phyloP scores from a whole-genome alignment of 2,329 filamentous ascomycete genomes.

The Arthrinium phaeospermum region DNA sequence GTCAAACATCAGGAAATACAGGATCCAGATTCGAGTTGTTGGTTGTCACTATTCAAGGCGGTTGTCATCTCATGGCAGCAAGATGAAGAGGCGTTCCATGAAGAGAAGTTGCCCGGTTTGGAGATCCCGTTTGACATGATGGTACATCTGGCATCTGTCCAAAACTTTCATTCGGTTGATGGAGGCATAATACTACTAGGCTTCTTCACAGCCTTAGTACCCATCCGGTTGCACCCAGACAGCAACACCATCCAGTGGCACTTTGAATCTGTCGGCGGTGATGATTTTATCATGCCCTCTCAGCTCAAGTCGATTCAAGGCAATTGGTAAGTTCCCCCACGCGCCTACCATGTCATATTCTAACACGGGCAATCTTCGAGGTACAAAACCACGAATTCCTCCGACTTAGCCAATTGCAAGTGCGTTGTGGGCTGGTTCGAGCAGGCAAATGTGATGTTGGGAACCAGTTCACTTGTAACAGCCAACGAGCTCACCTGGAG shows the following conservation, averaged over 20 bases:
- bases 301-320: background rate
- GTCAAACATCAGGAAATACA: too few species aligned
- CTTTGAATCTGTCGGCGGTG: background rate
- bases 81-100: background rate
- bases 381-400: background rate
- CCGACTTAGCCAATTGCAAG: background rate
- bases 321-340: too few species aligned
- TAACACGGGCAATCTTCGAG: too few species aligned
- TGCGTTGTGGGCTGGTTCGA: background rate
- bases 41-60: background rate
- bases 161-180: background rate
- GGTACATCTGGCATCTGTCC: background rate
- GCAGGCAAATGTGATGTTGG: background rate
- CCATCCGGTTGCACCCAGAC: background rate
- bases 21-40: background rate
- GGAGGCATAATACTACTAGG: background rate
- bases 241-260: background rate
- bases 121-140: background rate
- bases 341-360: too few species aligned
- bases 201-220: background rate
- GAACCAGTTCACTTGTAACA: background rate
- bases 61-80: background rate
- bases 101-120: background rate
- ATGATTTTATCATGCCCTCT: background rate
- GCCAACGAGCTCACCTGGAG: background rate